Percentiles rank a stretch among this genome's conserved stretches.
phyloP scores from a whole-genome alignment of 2,329 filamentous ascomycete genomes.

The Taxawa tesnikishii region DNA sequence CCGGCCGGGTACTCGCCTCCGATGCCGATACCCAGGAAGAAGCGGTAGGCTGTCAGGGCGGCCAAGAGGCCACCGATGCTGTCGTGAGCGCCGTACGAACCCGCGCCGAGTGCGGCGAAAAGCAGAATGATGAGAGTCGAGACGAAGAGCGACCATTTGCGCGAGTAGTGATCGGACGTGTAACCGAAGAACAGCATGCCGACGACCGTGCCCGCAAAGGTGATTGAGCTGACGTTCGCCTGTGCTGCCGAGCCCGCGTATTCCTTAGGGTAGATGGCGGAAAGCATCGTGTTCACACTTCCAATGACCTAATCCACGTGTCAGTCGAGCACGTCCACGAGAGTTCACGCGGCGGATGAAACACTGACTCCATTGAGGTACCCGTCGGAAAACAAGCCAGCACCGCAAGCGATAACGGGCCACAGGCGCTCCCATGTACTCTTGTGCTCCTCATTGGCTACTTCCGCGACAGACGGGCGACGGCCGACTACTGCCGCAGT shows the following conservation, averaged over 20 bases:
- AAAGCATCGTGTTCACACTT: slow-evolving; percentile 68
- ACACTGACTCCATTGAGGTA: slow-evolving; percentile 68
- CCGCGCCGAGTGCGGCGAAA: slow-evolving; percentile 70
- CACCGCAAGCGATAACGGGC: slow-evolving; percentile 79
- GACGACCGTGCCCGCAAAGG: slow-evolving; percentile 72
- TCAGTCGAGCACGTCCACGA: too few relatives aligned
- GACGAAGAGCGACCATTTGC: slow-evolving; percentile 67
- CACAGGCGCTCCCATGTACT: slow-evolving; percentile 39
- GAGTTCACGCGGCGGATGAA: too few relatives aligned
- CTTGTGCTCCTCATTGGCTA: slow-evolving; percentile 11
- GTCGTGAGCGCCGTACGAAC: slow-evolving; percentile 62
- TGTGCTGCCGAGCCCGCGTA: slow-evolving; percentile 58
- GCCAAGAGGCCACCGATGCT: slow-evolving; percentile 61
- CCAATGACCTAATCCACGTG: slow-evolving; percentile 52
- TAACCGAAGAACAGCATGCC: slow-evolving; percentile 69
- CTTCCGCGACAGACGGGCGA: not conserved
- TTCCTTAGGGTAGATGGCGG: slow-evolving; percentile 52
- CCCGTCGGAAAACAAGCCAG: slow-evolving; percentile 81
- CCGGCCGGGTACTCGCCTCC: slow-evolving; percentile 66
- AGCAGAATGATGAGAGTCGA: slow-evolving; percentile 76
- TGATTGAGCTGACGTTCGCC: slow-evolving; percentile 67
- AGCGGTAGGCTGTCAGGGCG: slow-evolving; percentile 69
- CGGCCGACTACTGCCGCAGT: too few relatives aligned
- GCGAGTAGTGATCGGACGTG: slow-evolving; percentile 71
- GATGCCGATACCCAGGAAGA: slow-evolving; percentile 51